phyloP scores from a whole-genome alignment of 2,329 filamentous ascomycete genomes.

The Coleophoma crateriformis region DNA sequence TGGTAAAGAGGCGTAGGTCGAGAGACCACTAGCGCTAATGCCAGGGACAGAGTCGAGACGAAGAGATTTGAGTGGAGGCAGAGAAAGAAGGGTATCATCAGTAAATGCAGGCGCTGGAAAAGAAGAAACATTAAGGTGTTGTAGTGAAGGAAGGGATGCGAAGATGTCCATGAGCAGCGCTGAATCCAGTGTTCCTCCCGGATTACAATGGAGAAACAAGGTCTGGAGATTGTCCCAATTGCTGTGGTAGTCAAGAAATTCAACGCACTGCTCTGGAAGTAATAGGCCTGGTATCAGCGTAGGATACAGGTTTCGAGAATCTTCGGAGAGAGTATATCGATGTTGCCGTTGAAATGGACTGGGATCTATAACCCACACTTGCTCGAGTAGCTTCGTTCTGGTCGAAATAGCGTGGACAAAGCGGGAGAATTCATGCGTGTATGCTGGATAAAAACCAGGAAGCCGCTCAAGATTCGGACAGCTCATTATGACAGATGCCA shows the following conservation, averaged over 20 bases:
- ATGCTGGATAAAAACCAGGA: conserved; percentile 45
- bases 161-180: conserved; percentile 46
- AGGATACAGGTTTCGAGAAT: conserved; percentile 12
- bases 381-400: conserved; percentile 47
- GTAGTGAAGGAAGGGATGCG: conserved; percentile 44
- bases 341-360: conserved; percentile 29
- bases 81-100: conserved; percentile 46
- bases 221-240: conserved; percentile 51
- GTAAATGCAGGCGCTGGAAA: conserved; percentile 51
- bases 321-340: conserved; percentile 15
- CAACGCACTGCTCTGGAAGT: conserved; percentile 33
- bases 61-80: conserved; percentile 50
- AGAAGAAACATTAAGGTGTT: conserved; percentile 53
- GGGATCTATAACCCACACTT: conserved; percentile 48
- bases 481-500: conserved; percentile 57
- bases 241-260: conserved; percentile 45
- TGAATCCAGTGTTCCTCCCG: conserved; percentile 48
- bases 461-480: conserved; percentile 60
- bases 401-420: conserved; percentile 56
- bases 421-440: conserved; percentile 50
- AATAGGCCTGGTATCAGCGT: conserved; percentile 30
- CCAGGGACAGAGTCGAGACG: conserved; percentile 51
- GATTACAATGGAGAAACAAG: conserved; percentile 52
- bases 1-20: conserved; percentile 46
- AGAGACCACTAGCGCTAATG: conserved; percentile 50